Evolutionary conservation across 176 grass and related monocot genomes (phyloP).

Genomic region (Leersia perrieri): DNA sequence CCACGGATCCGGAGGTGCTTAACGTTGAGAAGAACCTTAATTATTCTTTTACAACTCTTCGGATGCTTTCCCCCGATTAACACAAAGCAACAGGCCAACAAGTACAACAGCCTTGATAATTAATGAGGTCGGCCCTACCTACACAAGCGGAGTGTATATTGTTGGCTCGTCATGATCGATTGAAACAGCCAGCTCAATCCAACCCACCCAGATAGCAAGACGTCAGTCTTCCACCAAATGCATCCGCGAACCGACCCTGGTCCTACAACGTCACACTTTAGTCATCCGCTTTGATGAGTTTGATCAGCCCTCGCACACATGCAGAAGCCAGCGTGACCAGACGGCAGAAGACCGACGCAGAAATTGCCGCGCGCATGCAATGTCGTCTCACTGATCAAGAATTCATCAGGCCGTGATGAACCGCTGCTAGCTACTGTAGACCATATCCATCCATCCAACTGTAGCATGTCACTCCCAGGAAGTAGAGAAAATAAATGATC

Average conservation of each 20-base stretch:
- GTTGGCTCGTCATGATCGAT: not conserved
- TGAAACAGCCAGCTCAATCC: not conserved
- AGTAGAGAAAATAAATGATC: slow-evolving; percentile 16
- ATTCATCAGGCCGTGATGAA: not conserved
- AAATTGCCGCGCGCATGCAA: not conserved
- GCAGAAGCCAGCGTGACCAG: not conserved
- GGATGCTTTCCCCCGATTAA: too few species aligned
- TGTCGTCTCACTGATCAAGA: not conserved
- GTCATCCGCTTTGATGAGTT: too few species aligned
- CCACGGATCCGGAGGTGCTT: slow-evolving; percentile 68
- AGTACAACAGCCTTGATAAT: too few species aligned
- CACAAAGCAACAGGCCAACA: too few species aligned
- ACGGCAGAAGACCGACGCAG: not conserved
- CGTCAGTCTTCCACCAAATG: not conserved
- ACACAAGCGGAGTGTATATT: not conserved
- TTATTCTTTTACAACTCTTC: too few species aligned
- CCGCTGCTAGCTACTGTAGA: too few species aligned
- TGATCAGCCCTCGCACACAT: not conserved
- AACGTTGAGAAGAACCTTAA: too few species aligned
- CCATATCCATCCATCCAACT: not conserved
- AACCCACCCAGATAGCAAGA: not conserved
- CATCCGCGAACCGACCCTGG: not conserved
- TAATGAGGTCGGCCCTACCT: not conserved
- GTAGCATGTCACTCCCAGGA: slow-evolving; percentile 10
- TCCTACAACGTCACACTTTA: not conserved